Percentiles rank a stretch among this genome's conserved stretches.
phyloP scores from a whole-genome alignment of 2,329 filamentous ascomycete genomes.

The Exophiala spinifera region DNA sequence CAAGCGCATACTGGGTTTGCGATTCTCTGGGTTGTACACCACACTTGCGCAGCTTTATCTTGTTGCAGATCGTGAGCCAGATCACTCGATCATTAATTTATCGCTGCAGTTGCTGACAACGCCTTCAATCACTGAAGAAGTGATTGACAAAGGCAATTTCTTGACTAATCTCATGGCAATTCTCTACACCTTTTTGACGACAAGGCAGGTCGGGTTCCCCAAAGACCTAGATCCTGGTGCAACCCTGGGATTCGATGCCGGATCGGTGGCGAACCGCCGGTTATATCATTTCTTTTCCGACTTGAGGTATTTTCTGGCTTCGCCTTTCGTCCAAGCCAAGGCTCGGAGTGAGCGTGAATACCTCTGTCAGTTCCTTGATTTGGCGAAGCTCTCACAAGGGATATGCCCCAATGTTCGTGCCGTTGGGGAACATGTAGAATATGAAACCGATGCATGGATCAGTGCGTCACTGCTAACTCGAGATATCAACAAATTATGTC shows the following conservation, averaged over 20 bases:
- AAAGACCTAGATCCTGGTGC: constrained; percentile 83
- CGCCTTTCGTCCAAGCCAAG: constrained; percentile 80
- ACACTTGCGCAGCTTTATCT: constrained; percentile 90
- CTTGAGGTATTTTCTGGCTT: constrained; percentile 84
- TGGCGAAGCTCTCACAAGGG: constrained; percentile 93
- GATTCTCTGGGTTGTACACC: constrained; percentile 95
- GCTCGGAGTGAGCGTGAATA: constrained; percentile 82
- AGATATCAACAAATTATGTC: constrained; percentile 89
- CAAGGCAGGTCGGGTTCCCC: constrained; percentile 89
- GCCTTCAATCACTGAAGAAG: constrained; percentile 91
- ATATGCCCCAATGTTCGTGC: constrained; percentile 93
- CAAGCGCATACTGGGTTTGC: constrained; percentile 85
- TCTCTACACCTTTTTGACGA: constrained; percentile 94
- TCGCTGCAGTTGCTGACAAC: constrained; percentile 96
- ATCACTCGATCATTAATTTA: constrained; percentile 97
- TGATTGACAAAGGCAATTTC: constrained; percentile 93
- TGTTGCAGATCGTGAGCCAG: constrained; percentile 91
- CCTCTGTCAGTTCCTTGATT: constrained; percentile 87
- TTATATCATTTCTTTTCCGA: constrained; percentile 99
- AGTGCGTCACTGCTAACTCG: constrained; percentile 90
- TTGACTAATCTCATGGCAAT: constrained; percentile 93
- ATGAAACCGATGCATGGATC: constrained; percentile 98
- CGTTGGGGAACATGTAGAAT: constrained; percentile 93
- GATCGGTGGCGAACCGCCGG: constrained; percentile 87
- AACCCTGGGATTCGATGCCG: constrained; percentile 87